Evolutionary conservation across 78 protist species (phyloP), one percentile per base, ranked within the genome.

Genomic region (Speleostelium caveatum): DNA sequence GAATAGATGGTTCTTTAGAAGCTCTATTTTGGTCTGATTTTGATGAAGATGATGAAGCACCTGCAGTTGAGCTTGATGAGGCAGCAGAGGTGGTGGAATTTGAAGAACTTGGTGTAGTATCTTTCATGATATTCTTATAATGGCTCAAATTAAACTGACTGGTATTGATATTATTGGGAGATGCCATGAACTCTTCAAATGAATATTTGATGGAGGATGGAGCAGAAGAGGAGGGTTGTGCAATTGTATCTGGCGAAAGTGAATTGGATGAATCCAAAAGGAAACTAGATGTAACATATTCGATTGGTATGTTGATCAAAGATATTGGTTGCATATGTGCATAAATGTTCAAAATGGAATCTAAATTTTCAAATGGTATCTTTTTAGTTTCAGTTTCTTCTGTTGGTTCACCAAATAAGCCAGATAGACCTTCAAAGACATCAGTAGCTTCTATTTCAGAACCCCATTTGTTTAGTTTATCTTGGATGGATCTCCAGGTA

Each of bases 111-210:
- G n/a, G n/a, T n/a, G n/a, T n/a, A n/a, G n/a, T n/a, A n/a, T n/a
- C n/a, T n/a, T n/a, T n/a, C n/a, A n/a, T n/a, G n/a, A n/a, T n/a
- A n/a, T n/a, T n/a, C n/a, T n/a, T 17, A 3, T 2, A 71, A 60
- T n/a, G n/a, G n/a, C n/a, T n/a, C n/a, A n/a, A n/a, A 41, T 59
- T 38, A 24, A 61, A 55, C 8, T 55, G 58, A 21, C 75, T 67
- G 49, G 73, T 26, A 39, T 80, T 80, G 51, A 80, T 80, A 41
- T 80, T 80, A 22, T 36, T 39, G n/a, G 77, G 49, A 41, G 36
- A n/a, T n/a, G n/a, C 53, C 89, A 80, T 80, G 51, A 80, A 80
- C 38, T 80, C 89, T 68, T 80, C 89, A 55, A 80, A 80, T 35
- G 78, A 68, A 68, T 80, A 80, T 38, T 55, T 36, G 2, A 80